Evolutionary conservation across 2,329 filamentous ascomycete genomes (phyloP).

Genomic region (Calonectria montana): DNA sequence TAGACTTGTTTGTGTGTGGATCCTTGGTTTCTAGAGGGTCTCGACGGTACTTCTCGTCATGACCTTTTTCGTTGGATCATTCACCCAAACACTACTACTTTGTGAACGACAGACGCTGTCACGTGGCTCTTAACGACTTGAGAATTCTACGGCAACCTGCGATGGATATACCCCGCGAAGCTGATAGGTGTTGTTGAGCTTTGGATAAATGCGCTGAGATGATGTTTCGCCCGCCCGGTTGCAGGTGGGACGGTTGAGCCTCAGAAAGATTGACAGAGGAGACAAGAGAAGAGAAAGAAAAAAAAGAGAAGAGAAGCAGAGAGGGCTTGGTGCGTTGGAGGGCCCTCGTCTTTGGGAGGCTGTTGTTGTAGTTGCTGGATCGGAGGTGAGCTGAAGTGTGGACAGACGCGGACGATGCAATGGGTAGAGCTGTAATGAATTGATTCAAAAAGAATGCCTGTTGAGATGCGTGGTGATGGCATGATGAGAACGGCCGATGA

Average conservation of each 20-base stretch:
- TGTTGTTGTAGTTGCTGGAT: constrained; percentile 41
- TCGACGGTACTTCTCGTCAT: constrained; percentile 40
- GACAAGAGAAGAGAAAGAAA: constrained; percentile 29
- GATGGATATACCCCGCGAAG: constrained; percentile 57
- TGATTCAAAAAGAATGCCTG: constrained; percentile 41
- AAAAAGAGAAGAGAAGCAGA: constrained; percentile 19
- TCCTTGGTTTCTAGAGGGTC: constrained; percentile 45
- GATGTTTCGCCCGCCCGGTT: constrained; percentile 25
- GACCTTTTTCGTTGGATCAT: constrained; percentile 48
- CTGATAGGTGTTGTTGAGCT: constrained; percentile 52
- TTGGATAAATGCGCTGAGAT: constrained; percentile 42
- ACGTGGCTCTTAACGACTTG: constrained; percentile 51
- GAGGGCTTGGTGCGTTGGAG: constrained; percentile 26
- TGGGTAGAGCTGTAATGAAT: constrained; percentile 47
- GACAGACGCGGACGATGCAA: constrained; percentile 44
- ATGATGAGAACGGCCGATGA: constrained; percentile 27
- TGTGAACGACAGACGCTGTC: constrained; percentile 50
- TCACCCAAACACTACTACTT: constrained; percentile 47
- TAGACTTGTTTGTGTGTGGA: constrained; percentile 45
- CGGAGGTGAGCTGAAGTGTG: constrained; percentile 40
- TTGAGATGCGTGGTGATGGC: constrained; percentile 29
- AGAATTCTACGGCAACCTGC: constrained; percentile 51
- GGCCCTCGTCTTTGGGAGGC: constrained; percentile 29
- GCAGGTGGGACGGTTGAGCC: constrained; percentile 38
- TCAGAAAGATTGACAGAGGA: constrained; percentile 38